Percentiles rank a stretch among this genome's conserved stretches.
These are phyloP conservation scores for Sarocladiaceae sp. DNA, from an alignment of 2,329 filamentous ascomycete genomes.

Conservation along the genomic window DNA sequence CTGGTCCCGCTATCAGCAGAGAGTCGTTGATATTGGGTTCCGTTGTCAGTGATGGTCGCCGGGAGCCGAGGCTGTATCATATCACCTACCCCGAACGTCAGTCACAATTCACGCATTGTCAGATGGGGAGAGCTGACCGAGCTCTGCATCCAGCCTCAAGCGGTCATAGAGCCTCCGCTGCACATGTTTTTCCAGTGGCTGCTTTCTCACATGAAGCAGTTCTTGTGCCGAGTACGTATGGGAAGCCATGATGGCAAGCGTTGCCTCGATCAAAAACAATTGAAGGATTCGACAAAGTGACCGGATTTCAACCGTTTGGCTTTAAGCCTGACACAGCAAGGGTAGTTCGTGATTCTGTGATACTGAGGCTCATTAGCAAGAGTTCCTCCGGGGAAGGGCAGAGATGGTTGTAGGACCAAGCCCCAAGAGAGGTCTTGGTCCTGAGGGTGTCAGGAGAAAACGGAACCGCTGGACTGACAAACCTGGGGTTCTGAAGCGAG, in stretches of 20 bases:
- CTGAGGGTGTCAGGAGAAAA: constrained; percentile 17
- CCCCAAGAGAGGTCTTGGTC: background rate
- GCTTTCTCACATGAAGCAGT: constrained; percentile 31
- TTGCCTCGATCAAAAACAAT: too few relatives aligned
- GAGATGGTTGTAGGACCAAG: background rate
- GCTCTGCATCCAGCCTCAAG: constrained; percentile 32
- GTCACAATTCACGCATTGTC: too few relatives aligned
- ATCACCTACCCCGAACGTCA: too few relatives aligned
- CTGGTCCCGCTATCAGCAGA: background rate
- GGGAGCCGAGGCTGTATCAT: too few relatives aligned
- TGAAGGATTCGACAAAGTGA: background rate
- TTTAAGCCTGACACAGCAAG: background rate
- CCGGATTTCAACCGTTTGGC: background rate
- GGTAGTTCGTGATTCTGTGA: background rate
- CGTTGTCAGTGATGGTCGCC: too few relatives aligned
- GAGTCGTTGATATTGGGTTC: too few relatives aligned
- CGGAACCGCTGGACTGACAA: background rate
- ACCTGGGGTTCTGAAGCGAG: constrained; percentile 10
- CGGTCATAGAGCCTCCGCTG: constrained; percentile 23
- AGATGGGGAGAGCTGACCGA: constrained; percentile 37
- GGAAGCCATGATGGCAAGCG: constrained; percentile 27
- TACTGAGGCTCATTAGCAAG: background rate
- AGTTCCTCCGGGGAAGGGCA: background rate
- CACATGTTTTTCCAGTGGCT: constrained; percentile 16
- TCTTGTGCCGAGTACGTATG: constrained; percentile 37